These are phyloP conservation scores for Phylloboletellus chloephorus DNA, from an alignment of 1,284 basidiomycete genomes.

Conservation along the genomic window DNA sequence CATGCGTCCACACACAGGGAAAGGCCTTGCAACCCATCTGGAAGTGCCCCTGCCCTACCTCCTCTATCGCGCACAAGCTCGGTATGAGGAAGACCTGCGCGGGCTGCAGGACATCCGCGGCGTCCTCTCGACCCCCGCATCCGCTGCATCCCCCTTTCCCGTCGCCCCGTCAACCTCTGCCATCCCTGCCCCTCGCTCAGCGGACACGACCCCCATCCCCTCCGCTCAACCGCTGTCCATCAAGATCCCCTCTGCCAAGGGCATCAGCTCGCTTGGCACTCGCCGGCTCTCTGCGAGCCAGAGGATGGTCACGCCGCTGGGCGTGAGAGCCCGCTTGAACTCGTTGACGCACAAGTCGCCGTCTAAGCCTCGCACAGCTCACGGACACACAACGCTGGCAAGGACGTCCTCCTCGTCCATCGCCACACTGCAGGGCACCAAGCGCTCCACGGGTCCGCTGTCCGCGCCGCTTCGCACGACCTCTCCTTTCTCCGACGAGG, in stretches of 20 bases:
- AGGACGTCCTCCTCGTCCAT: constrained; percentile 63
- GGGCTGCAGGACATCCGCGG: constrained; percentile 66
- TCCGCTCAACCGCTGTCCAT: constrained; percentile 26
- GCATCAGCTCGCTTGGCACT: constrained; percentile 10
- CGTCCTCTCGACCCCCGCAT: constrained; percentile 35
- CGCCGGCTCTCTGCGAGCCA: constrained; percentile 35
- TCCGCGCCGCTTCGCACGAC: constrained; percentile 34
- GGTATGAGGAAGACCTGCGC: constrained; percentile 76
- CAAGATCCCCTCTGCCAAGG: constrained; percentile 29
- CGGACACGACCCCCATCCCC: constrained; percentile 20
- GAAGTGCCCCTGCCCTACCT: constrained; percentile 76
- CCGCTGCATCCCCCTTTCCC: constrained; percentile 8
- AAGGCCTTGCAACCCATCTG: constrained; percentile 69
- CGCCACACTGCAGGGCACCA: constrained; percentile 52
- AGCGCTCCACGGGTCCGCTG: constrained; percentile 23
- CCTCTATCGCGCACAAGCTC: constrained; percentile 69
- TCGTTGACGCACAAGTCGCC: constrained; percentile 49
- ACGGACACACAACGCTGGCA: constrained; percentile 33
- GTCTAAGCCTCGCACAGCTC: constrained; percentile 20
- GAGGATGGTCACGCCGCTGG: constrained; percentile 45
- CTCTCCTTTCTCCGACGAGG: constrained; percentile 44
- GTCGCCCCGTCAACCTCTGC: constrained; percentile 23
- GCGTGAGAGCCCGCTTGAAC: constrained; percentile 62
- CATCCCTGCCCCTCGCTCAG: constrained; percentile 23
- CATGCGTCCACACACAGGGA: constrained; percentile 48